phyloP scores from a whole-genome alignment of 2,329 filamentous ascomycete species.

The Curvularia sp. region DNA sequence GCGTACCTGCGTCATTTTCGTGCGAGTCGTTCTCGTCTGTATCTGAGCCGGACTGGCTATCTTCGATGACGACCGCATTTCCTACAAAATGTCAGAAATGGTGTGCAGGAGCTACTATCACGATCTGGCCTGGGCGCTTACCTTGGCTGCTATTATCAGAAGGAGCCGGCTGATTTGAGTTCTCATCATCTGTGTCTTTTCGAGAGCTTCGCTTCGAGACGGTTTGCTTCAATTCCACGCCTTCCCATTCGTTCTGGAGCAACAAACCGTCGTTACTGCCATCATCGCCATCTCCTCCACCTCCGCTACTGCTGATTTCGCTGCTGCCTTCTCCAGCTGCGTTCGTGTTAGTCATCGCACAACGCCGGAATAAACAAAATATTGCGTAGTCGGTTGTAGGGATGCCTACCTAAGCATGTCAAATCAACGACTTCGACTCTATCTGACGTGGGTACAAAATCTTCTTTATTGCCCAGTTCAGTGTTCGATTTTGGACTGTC shows the following conservation, averaged over 20 bases:
- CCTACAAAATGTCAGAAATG: constrained; percentile 26
- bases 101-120: constrained; percentile 14
- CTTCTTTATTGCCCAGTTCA: constrained; percentile 10
- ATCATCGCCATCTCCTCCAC: constrained; percentile 13
- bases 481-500: constrained; percentile 15
- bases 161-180: constrained; percentile 19
- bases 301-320: constrained; percentile 14
- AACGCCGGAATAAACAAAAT: constrained; percentile 5
- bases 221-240: constrained; percentile 5
- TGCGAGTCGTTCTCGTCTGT: constrained; percentile 11
- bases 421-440: constrained; percentile 18
- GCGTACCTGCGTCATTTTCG: constrained; percentile 15
- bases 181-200: constrained; percentile 14
- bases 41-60: constrained; percentile 16
- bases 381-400: constrained; percentile 14
- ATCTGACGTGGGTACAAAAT: constrained; percentile 11
- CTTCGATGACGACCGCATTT: constrained; percentile 20
- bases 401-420: constrained; percentile 20
- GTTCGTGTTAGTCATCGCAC: constrained; percentile 18
- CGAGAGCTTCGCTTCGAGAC: constrained; percentile 8
- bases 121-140: constrained; percentile 12
- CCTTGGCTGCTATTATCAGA: constrained; percentile 20
- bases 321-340: constrained; percentile 15
- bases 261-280: constrained; percentile 6
- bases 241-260: constrained; percentile 9